Conservation (phyloP, 108 stramenopile species). For the Cyclostephanos invisitatus region DNA sequence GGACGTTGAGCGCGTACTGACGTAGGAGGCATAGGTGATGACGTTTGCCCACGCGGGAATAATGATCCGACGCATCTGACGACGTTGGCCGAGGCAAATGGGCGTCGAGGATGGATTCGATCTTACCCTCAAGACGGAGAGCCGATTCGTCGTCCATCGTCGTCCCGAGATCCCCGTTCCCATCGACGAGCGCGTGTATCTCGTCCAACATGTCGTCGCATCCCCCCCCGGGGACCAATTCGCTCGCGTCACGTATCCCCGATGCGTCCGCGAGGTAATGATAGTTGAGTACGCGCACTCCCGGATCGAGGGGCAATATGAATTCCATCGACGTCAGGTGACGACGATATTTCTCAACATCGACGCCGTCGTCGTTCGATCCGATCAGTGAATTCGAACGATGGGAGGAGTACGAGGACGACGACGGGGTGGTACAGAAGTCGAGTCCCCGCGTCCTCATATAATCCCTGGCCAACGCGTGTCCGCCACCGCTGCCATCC, state of each 20-base stretch:
- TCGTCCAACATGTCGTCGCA: slow-evolving; percentile 35
- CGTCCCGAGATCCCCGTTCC: not conserved
- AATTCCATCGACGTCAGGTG: slow-evolving; percentile 37
- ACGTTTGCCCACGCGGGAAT: not conserved
- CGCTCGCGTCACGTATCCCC: slow-evolving; percentile 17
- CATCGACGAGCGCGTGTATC: slow-evolving; percentile 16
- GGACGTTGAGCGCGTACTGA: slow-evolving; percentile 37
- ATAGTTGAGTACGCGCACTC: slow-evolving; percentile 32
- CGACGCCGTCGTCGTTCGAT: not conserved
- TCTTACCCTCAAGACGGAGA: not conserved
- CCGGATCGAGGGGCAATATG: slow-evolving; percentile 32
- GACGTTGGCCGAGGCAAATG: not conserved
- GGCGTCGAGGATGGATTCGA: slow-evolving; percentile 22
- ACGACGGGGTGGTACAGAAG: slow-evolving; percentile 15
- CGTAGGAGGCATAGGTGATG: slow-evolving; percentile 38
- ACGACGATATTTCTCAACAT: not conserved
- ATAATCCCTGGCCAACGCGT: slow-evolving; percentile 13
- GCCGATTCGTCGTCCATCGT: not conserved
- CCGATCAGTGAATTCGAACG: not conserved
- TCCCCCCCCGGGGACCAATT: slow-evolving; percentile 1
- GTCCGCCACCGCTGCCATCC: slow-evolving; percentile 1
- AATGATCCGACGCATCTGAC: not conserved
- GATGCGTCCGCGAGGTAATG: slow-evolving; percentile 42
- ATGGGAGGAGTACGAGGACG: not conserved
- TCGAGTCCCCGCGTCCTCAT: slow-evolving; percentile 21